Conservation (phyloP, 2,329 filamentous ascomycete species). For the Venturia asperata region DNA sequence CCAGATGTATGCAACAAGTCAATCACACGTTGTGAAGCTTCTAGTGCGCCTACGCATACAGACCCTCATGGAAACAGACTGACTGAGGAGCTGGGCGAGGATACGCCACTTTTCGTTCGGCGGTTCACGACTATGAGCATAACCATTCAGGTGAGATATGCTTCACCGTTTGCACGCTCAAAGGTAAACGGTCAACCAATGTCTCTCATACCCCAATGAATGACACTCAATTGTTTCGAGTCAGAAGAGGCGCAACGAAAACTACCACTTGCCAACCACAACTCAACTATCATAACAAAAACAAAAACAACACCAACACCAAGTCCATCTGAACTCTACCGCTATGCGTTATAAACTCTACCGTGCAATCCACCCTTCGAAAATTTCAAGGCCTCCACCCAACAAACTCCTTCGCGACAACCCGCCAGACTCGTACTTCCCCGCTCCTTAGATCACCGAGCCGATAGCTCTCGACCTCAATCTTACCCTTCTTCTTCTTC, state of each 20-base stretch:
- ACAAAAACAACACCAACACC: not conserved
- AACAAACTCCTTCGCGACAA: conserved; percentile 87
- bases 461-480: conserved; percentile 89
- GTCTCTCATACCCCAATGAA: not conserved
- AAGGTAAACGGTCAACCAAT: not conserved
- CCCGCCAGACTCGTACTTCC: conserved; percentile 94
- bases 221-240: not conserved
- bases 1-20: no score
- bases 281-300: not conserved
- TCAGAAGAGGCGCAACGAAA: not conserved
- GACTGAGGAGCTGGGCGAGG: no score
- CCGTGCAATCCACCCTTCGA: not conserved
- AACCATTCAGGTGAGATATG: not conserved
- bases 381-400: conserved; percentile 53
- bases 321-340: not conserved
- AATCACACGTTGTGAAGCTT: no score
- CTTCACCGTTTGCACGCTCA: not conserved
- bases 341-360: not conserved
- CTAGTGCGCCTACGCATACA: no score
- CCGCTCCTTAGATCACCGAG: conserved; percentile 86
- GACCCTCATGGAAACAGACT: no score
- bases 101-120: no score
- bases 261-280: not conserved
- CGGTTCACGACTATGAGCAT: not conserved
- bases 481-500: conserved; percentile 47